Evolutionary conservation across 2,329 filamentous ascomycete genomes (phyloP).

Genomic region (Colletotrichum viniferum): DNA sequence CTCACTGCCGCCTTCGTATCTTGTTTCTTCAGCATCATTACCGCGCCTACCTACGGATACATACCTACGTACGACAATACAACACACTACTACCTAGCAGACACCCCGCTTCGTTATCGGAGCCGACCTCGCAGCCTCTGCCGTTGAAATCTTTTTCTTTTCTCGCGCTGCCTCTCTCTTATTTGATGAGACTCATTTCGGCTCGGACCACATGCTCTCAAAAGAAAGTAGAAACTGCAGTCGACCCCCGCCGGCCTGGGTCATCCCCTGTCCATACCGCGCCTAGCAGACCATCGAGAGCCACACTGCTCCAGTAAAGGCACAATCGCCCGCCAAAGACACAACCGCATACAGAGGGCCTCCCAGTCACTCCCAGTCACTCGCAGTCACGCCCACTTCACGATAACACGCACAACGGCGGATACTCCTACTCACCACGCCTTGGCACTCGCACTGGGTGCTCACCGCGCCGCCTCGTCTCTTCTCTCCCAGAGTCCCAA

Average conservation of each 20-base stretch:
- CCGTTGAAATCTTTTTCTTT: background rate
- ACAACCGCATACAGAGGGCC: background rate
- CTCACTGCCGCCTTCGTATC: background rate
- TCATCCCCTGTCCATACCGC: background rate
- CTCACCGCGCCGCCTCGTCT: background rate
- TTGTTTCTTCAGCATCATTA: background rate
- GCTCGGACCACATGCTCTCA: slow-evolving; percentile 19
- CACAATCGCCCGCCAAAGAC: background rate
- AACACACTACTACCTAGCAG: background rate
- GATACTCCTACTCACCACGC: background rate
- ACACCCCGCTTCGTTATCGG: background rate
- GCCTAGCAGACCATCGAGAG: background rate
- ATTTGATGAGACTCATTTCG: slow-evolving; percentile 17
- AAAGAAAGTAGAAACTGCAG: slow-evolving; percentile 14
- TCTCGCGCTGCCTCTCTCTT: background rate
- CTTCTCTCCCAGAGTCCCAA: background rate
- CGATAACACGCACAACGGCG: background rate
- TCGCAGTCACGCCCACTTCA: background rate
- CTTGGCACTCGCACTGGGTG: background rate
- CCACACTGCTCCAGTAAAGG: background rate
- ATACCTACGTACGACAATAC: background rate
- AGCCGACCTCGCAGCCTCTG: background rate
- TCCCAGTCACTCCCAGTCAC: background rate
- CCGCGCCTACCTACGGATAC: background rate
- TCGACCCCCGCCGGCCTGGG: background rate